Base-by-base conservation (phyloP, 1,284 basidiomycete genomes). In the Ustilago lituana region DNA sequence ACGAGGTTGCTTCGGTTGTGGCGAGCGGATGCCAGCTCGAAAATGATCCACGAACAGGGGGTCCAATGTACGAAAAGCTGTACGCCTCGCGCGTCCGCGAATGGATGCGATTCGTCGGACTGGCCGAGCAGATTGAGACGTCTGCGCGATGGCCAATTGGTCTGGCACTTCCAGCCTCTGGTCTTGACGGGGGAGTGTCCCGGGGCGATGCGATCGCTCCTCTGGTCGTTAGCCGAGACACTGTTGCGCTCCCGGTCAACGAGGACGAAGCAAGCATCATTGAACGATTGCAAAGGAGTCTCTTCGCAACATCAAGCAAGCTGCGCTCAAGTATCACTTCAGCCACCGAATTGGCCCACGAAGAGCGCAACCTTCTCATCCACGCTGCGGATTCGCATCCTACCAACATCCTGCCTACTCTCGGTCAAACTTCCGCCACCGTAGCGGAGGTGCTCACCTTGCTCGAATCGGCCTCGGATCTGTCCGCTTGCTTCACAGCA, bases 101-200 rank as follows among this genome's bases (percentile, higher is more conserved):
- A 29, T 80, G 78, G 78, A 66, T 73, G 55, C 72, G 68, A n/a
- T 75, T 77, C 50, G 64, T 72, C 5, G 73, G 73, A 8, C 63
- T 78, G 10, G 63, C 69, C 33, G 76, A 79, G 54, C 69, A 78
- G 52, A 58, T 71, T 48, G 78, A 80, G 51, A 62, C 65, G 17
- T 59, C 62, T 0, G 78, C 74, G 19, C 60, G 71, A 33, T 80
- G 75, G 74, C 75, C 76, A 4, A 66, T 80, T 22, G 53, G 52
- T 1, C 49, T 77, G 19, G 47, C 64, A 15, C 48, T 61, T 24
- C 62, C 62, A 19, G 41, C 39, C 1, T 35, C 49, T 24, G 39
- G 40, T 26, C 15, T 38, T 4, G 57, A 66, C 20, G 23, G 32
- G 5, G 38, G 32, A 10, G 12, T 17, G 11, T 14, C 19, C 9